Conservation (phyloP, 139 green algal genomes). For the Chlamydomonas sp. region DNA sequence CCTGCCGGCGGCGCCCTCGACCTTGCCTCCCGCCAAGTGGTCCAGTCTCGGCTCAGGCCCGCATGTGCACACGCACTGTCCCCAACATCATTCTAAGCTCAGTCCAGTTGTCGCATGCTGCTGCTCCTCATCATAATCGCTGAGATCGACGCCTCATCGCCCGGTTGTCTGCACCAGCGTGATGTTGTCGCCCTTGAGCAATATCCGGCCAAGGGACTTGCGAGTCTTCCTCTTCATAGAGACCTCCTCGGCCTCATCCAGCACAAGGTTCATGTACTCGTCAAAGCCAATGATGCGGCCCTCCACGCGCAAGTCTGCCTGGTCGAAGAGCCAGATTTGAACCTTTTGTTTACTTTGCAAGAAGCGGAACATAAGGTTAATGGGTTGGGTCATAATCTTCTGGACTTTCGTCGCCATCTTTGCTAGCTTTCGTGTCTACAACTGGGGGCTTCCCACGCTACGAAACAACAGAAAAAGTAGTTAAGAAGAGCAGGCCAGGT, state of each 20-base stretch:
- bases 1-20: no score
- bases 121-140: no score
- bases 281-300: constrained; percentile 99
- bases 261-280: constrained; percentile 99
- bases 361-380: constrained; percentile 99
- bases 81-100: no score
- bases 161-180: constrained; percentile 94
- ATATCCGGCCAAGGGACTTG: constrained; percentile 93
- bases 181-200: constrained; percentile 99
- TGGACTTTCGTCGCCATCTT: constrained; percentile 73
- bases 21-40: no score
- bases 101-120: no score
- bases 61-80: no score
- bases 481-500: no score
- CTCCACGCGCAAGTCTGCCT: constrained; percentile 94
- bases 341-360: constrained; percentile 95
- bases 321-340: constrained; percentile 98
- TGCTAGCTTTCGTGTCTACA: neutral
- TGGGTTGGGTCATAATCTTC: constrained; percentile 80
- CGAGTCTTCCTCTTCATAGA: constrained; percentile 93
- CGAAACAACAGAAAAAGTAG: neutral
- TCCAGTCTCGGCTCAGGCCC: no score
- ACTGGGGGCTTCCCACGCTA: no score
- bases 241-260: constrained; percentile 98
- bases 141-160: neutral